These are phyloP conservation scores for Podaxis sp. DNA, from an alignment of 768 basidiomycete species.

Conservation along the genomic window DNA sequence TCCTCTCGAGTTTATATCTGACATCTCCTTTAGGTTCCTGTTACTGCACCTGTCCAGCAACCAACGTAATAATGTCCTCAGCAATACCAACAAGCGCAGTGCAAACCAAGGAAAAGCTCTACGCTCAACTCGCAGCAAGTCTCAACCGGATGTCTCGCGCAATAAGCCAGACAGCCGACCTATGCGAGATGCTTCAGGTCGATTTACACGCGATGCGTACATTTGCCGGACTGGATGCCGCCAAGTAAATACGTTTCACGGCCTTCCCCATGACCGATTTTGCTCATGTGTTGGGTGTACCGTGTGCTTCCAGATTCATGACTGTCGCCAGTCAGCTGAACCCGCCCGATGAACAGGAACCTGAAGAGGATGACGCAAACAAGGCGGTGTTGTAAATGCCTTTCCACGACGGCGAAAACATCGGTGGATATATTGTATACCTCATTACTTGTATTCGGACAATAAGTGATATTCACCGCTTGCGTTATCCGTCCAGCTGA, in stretches of 20 bases:
- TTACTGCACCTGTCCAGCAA: not conserved
- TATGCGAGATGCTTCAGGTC: slow-evolving; percentile 73
- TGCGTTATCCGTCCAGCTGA: too few relatives aligned
- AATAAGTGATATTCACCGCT: too few relatives aligned
- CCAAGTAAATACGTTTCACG: slow-evolving; percentile 55
- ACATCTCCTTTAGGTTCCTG: not conserved
- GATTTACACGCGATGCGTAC: slow-evolving; percentile 78
- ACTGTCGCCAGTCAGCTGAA: slow-evolving; percentile 40
- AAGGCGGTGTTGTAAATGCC: not conserved
- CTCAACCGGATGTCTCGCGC: slow-evolving; percentile 67
- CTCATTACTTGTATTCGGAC: not conserved
- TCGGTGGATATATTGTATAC: not conserved
- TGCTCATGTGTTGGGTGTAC: not conserved
- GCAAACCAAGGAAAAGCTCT: slow-evolving; percentile 79
- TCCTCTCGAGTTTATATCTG: not conserved
- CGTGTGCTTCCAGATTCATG: slow-evolving; percentile 33
- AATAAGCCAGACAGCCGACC: slow-evolving; percentile 68
- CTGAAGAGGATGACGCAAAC: slow-evolving; percentile 9
- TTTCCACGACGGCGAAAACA: not conserved
- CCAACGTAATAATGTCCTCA: slow-evolving; percentile 5
- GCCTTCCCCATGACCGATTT: not conserved
- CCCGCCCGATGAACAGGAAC: slow-evolving; percentile 27
- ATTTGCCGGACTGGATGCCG: slow-evolving; percentile 76
- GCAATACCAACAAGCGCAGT: slow-evolving; percentile 57
- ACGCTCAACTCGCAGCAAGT: slow-evolving; percentile 70